Percentiles rank a stretch among this genome's conserved stretches.
Conservation (phyloP, 331 rosid genomes). For the Ulmus americana region DNA sequence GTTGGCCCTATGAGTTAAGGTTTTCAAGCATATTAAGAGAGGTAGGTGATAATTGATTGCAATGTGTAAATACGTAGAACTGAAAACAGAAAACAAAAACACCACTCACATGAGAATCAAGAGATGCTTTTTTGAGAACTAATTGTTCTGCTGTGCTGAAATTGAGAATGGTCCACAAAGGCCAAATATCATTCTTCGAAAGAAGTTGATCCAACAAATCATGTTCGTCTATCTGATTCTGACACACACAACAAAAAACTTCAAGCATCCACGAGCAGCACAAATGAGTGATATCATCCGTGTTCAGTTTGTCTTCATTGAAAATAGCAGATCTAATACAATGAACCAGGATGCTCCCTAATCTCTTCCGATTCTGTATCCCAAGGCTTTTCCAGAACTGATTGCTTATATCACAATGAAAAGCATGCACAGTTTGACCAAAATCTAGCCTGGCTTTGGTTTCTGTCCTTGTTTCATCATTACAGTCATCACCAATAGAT, state of each 20-base stretch:
- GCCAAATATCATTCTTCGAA: conserved; percentile 57
- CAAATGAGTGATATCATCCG: conserved; percentile 44
- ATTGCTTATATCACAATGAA: conserved; percentile 44
- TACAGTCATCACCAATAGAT: conserved; percentile 34
- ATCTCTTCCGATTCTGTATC: conserved; percentile 35
- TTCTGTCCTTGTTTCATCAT: conserved; percentile 35
- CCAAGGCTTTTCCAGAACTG: conserved; percentile 51
- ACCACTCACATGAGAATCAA: conserved; percentile 25
- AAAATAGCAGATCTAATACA: conserved; percentile 61
- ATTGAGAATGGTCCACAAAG: conserved; percentile 51
- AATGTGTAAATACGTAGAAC: background rate
- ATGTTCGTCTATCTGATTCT: conserved; percentile 55
- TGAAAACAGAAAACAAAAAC: background rate
- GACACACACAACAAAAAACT: conserved; percentile 47
- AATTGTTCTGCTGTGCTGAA: conserved; percentile 42
- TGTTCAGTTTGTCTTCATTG: conserved; percentile 43
- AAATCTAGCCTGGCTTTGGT: conserved; percentile 42
- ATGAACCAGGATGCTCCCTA: conserved; percentile 46
- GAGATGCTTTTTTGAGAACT: conserved; percentile 15
- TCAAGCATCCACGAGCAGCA: conserved; percentile 74
- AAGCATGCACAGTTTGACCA: conserved; percentile 45
- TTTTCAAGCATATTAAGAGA: background rate
- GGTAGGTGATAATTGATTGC: background rate
- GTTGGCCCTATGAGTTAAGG: background rate
- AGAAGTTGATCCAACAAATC: conserved; percentile 56